Evolutionary conservation across 2,329 filamentous ascomycete species (phyloP).

Genomic region (Colletotrichum godetiae): DNA sequence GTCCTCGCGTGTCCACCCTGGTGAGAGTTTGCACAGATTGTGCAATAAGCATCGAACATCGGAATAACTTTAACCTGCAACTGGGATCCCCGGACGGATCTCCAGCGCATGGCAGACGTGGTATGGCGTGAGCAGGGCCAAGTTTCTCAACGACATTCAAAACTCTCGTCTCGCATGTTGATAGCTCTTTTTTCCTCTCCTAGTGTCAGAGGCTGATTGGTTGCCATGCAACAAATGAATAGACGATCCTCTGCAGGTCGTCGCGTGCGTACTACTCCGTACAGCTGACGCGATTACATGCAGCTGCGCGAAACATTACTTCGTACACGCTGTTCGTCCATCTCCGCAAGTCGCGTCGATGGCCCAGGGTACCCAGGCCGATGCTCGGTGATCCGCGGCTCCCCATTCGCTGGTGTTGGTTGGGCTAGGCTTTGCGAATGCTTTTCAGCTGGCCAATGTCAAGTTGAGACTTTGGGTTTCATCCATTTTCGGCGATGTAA

Average conservation of each 20-base stretch:
- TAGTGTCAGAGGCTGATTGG: constrained; percentile 5
- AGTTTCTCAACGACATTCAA: background rate
- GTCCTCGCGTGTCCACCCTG: background rate
- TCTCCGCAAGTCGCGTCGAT: constrained; percentile 16
- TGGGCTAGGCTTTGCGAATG: background rate
- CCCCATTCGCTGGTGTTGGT: constrained; percentile 11
- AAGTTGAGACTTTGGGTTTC: constrained; percentile 11
- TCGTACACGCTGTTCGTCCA: constrained; percentile 10
- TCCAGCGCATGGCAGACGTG: constrained; percentile 11
- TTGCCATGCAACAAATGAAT: background rate
- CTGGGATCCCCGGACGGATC: constrained; percentile 24
- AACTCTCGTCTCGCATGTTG: background rate
- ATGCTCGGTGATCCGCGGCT: background rate
- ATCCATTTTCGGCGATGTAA: constrained; percentile 21
- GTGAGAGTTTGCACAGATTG: constrained; percentile 2
- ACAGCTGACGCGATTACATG: constrained; percentile 7
- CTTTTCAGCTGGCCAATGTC: constrained; percentile 18
- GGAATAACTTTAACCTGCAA: constrained; percentile 2
- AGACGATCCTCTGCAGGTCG: constrained; percentile 6
- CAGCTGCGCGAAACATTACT: constrained; percentile 19
- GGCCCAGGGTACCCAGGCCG: constrained; percentile 4
- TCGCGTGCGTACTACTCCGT: constrained; percentile 6
- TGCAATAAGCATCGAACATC: background rate
- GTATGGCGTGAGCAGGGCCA: constrained; percentile 9
- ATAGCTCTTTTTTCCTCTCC: background rate